These are phyloP conservation scores for Ceriops tagal DNA, from an alignment of 345 rosid genomes.

Conservation along the genomic window DNA sequence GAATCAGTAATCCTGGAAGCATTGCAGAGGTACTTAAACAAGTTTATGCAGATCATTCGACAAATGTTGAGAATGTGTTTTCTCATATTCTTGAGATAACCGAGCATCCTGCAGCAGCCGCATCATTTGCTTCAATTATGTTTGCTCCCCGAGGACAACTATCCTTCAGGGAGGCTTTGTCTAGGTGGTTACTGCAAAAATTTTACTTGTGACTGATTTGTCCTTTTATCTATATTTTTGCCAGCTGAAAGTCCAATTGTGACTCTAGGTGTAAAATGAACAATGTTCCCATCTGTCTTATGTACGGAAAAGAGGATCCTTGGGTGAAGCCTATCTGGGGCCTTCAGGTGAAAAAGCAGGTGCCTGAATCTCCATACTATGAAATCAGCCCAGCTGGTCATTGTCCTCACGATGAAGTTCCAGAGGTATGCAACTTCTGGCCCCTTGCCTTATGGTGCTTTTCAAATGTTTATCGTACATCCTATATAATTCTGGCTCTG, in stretches of 20 bases:
- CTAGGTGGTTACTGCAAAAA: conserved; percentile 33
- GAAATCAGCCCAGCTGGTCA: conserved; percentile 99
- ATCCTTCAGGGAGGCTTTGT: conserved; percentile 68
- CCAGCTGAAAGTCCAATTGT: conserved; percentile 11
- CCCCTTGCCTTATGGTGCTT: not conserved
- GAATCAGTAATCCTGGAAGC: conserved; percentile 81
- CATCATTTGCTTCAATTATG: conserved; percentile 90
- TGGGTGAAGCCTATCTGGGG: conserved; percentile 98
- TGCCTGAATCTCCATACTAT: conserved; percentile 78
- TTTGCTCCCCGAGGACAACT: conserved; percentile 76
- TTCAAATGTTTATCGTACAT: not conserved
- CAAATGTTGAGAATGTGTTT: conserved; percentile 75
- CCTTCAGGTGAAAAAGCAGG: conserved; percentile 60
- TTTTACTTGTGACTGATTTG: not conserved
- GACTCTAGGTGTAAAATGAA: conserved; percentile 53
- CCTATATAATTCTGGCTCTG: not conserved
- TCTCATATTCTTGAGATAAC: conserved; percentile 68
- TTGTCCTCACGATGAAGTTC: conserved; percentile 99
- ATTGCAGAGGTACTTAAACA: conserved; percentile 80
- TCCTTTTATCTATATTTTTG: not conserved
- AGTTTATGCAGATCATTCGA: conserved; percentile 86
- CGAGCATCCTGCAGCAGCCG: conserved; percentile 92
- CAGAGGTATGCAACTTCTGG: conserved; percentile 56
- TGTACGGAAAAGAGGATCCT: conserved; percentile 95
- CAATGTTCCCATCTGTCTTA: conserved; percentile 62